Conservation (phyloP, 257 asterid species). For the Anisodus acutangulus region DNA sequence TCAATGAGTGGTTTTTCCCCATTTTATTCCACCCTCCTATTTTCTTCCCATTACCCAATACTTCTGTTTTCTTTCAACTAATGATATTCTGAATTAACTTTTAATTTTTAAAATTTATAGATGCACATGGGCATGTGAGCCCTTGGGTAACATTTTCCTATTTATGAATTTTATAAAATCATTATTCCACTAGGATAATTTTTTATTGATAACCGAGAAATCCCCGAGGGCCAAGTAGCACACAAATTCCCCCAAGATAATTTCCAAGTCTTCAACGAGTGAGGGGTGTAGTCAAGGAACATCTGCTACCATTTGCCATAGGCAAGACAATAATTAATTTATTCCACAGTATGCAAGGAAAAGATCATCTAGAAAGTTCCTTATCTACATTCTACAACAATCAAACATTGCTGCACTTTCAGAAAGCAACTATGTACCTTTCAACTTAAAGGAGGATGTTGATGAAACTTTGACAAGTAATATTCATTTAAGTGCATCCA, state of each 20-base stretch:
- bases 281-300: not conserved
- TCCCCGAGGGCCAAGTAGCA: not conserved
- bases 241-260: conserved; percentile 13
- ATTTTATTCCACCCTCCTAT: no score
- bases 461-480: conserved; percentile 2
- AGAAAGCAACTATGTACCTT: not conserved
- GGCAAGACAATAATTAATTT: not conserved
- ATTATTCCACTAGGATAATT: not conserved
- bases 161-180: not conserved
- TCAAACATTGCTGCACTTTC: conserved; percentile 16
- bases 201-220: not conserved
- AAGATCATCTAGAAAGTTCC: conserved; percentile 4
- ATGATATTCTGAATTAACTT: not conserved
- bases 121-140: not conserved
- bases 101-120: not conserved
- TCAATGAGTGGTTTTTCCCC: no score
- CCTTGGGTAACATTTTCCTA: not conserved
- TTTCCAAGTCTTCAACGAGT: not conserved
- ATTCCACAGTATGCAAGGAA: conserved; percentile 18
- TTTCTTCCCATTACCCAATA: no score
- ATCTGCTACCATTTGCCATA: not conserved
- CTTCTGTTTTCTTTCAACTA: not conserved
- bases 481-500: not conserved
- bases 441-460: not conserved
- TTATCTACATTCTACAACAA: not conserved